These are phyloP conservation scores for Kuraishia hungarica DNA, from an alignment of 805 yeast species.

Conservation along the genomic window DNA sequence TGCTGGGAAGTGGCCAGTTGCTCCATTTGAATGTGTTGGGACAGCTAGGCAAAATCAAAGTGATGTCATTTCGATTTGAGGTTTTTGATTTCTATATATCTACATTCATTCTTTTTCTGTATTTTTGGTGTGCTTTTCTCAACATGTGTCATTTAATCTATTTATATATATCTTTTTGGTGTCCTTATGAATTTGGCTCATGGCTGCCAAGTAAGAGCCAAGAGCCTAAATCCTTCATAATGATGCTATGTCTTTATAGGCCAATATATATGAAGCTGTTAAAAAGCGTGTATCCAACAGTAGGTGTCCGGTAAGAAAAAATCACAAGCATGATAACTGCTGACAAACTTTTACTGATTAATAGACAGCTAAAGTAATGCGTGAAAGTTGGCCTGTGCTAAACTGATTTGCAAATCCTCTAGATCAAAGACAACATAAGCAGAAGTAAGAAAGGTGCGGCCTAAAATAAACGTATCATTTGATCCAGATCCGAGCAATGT, in stretches of 20 bases:
- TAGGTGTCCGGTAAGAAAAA: no score
- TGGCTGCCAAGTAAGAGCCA: background rate
- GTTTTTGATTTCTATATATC: background rate
- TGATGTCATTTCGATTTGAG: background rate
- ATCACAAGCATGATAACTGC: no score
- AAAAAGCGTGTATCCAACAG: no score
- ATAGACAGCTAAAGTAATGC: background rate
- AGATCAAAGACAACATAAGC: slow-evolving; percentile 61
- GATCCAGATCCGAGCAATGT: slow-evolving; percentile 9
- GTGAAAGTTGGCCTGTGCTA: slow-evolving; percentile 37
- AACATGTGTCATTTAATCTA: background rate
- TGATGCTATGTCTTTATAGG: no score
- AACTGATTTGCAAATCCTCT: slow-evolving; percentile 32
- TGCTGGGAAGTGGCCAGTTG: background rate
- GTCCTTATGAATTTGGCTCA: background rate
- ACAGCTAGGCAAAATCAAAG: background rate
- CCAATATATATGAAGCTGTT: no score
- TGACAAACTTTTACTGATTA: no score
- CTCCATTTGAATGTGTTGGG: background rate
- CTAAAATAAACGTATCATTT: slow-evolving; percentile 33
- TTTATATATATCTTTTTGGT: background rate
- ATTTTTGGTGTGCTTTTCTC: background rate
- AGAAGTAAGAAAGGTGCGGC: slow-evolving; percentile 57
- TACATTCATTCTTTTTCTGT: background rate
- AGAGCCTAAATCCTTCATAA: no score